Evolutionary conservation across 352 stramenopile species (phyloP).

Genomic region (Phytophthora pinifolia): DNA sequence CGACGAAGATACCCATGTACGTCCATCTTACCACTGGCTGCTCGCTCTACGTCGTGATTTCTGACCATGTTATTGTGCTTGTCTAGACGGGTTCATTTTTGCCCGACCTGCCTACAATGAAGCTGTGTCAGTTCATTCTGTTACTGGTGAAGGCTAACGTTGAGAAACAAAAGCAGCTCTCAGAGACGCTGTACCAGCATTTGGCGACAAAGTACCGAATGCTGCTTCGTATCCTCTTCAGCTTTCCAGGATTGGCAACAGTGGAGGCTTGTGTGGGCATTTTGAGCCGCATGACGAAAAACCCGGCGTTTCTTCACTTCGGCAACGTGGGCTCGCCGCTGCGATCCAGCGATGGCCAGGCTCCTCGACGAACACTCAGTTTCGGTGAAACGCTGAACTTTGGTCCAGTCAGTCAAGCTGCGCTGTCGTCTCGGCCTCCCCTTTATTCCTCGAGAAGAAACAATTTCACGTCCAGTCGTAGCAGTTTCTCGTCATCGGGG

Average conservation of each 20-base stretch:
- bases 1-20: constrained; percentile 66
- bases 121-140: constrained; percentile 74
- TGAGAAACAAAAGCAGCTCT: constrained; percentile 64
- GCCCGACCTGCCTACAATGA: constrained; percentile 79
- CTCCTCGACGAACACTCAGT: constrained; percentile 51
- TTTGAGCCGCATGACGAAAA: constrained; percentile 76
- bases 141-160: constrained; percentile 60
- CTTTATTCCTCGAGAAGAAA: constrained; percentile 37
- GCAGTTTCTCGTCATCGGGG: constrained; percentile 41
- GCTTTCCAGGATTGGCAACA: constrained; percentile 66
- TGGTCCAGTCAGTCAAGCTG: constrained; percentile 30
- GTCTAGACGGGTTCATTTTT: constrained; percentile 55
- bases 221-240: constrained; percentile 77
- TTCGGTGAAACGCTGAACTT: constrained; percentile 67
- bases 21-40: neutral
- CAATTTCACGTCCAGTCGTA: constrained; percentile 30
- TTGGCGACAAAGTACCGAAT: constrained; percentile 74
- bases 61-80: constrained; percentile 16
- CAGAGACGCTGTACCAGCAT: constrained; percentile 66
- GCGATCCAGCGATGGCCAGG: constrained; percentile 46
- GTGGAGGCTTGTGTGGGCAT: constrained; percentile 78
- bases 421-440: constrained; percentile 19
- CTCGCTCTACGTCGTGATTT: neutral
- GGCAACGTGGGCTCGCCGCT: constrained; percentile 49
- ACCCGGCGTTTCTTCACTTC: constrained; percentile 57